These are phyloP conservation scores for Arachis stenosperma DNA, from an alignment of 306 rosid species.

Conservation along the genomic window DNA sequence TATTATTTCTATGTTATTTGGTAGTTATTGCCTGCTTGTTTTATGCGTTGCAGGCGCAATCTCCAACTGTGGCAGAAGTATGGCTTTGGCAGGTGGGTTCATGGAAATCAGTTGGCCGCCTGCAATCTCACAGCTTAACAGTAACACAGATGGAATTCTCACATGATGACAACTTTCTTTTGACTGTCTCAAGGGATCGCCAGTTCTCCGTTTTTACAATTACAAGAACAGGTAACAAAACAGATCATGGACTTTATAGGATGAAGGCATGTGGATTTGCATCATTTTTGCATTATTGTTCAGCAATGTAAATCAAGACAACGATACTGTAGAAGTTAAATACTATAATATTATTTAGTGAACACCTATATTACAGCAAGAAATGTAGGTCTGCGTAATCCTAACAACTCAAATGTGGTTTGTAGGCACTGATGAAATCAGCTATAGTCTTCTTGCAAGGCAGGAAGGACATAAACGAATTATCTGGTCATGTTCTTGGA, in stretches of 20 bases:
- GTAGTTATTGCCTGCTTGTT: conserved; percentile 4
- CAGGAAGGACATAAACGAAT: conserved; percentile 97
- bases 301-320: too few species aligned
- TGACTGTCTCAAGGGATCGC: conserved; percentile 95
- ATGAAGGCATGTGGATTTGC: conserved; percentile 12
- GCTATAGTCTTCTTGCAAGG: conserved; percentile 61
- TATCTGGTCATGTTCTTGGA: conserved; percentile 98
- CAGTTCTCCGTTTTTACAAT: conserved; percentile 80
- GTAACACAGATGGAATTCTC: conserved; percentile 95
- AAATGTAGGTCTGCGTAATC: conserved; percentile 4
- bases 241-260: conserved; percentile 1
- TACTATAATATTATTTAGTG: not conserved
- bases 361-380: not conserved
- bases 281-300: not conserved
- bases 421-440: conserved; percentile 61
- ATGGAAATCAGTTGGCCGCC: conserved; percentile 83
- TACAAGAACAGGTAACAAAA: conserved; percentile 61
- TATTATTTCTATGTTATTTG: conserved; percentile 1
- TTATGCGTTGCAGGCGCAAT: conserved; percentile 74
- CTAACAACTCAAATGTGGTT: conserved; percentile 34
- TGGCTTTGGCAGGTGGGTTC: conserved; percentile 98
- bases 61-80: conserved; percentile 79
- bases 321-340: not conserved
- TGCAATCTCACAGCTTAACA: conserved; percentile 89
- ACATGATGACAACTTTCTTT: conserved; percentile 68